Evolutionary conservation across 164 flowering plant species (phyloP).

Genomic region (Euptelea pleiosperma): DNA sequence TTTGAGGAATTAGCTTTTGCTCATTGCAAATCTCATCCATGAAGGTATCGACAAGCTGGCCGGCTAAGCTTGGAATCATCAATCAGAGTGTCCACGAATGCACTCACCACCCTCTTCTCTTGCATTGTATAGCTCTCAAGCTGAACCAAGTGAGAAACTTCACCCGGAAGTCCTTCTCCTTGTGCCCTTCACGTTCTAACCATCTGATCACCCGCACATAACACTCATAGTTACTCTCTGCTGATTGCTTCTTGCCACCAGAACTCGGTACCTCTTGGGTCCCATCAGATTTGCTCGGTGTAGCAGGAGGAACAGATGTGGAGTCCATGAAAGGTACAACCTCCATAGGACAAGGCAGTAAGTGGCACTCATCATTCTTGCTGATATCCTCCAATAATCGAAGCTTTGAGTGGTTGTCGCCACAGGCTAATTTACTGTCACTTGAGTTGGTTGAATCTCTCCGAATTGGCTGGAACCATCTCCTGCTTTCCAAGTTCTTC

Average conservation of each 20-base stretch:
- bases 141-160: slow-evolving; percentile 78
- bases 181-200: slow-evolving; percentile 57
- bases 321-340: not conserved
- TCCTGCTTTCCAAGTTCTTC: slow-evolving; percentile 17
- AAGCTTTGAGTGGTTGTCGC: slow-evolving; percentile 10
- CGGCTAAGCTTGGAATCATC: slow-evolving; percentile 62
- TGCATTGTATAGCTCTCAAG: slow-evolving; percentile 62
- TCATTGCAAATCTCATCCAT: slow-evolving; percentile 39
- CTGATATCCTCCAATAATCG: slow-evolving; percentile 16
- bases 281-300: slow-evolving; percentile 39
- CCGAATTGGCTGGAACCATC: slow-evolving; percentile 12
- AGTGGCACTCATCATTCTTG: slow-evolving; percentile 13
- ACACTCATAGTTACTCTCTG: slow-evolving; percentile 40
- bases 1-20: slow-evolving; percentile 15
- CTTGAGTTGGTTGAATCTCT: slow-evolving; percentile 28
- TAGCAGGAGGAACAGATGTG: slow-evolving; percentile 25
- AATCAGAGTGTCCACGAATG: slow-evolving; percentile 45
- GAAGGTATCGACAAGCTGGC: slow-evolving; percentile 57
- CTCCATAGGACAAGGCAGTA: slow-evolving; percentile 1
- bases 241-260: slow-evolving; percentile 2
- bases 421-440: slow-evolving; percentile 3
- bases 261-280: not conserved
- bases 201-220: slow-evolving; percentile 47
- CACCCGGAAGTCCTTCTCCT: slow-evolving; percentile 46
- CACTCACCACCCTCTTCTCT: slow-evolving; percentile 57